phyloP scores from a whole-genome alignment of 345 rosid species.

The Boechera divaricarpa region DNA sequence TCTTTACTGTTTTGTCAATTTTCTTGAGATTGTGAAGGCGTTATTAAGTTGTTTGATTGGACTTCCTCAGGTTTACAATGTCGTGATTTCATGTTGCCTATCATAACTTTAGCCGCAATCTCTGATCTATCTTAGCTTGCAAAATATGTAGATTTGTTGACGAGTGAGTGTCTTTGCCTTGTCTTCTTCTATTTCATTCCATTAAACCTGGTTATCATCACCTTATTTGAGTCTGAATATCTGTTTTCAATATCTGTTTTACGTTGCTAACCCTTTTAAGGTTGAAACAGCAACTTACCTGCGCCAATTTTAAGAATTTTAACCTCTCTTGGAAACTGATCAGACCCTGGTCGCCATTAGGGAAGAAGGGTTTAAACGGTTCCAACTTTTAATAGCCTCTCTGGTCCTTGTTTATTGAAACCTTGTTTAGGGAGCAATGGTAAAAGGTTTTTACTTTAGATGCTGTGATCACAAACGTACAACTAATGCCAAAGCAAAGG shows the following conservation, averaged over 20 bases:
- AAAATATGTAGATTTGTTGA: constrained; percentile 37
- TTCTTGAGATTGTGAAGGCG: constrained; percentile 28
- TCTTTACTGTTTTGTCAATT: constrained; percentile 9
- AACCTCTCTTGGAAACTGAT: neutral
- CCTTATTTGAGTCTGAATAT: neutral
- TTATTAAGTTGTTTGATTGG: constrained; percentile 19
- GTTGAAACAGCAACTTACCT: neutral
- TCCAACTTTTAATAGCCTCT: neutral
- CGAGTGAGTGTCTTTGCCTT: constrained; percentile 26
- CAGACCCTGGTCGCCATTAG: neutral
- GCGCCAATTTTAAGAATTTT: neutral
- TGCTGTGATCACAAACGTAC: neutral
- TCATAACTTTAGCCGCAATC: constrained; percentile 22
- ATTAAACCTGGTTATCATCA: neutral
- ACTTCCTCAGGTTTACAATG: constrained; percentile 32
- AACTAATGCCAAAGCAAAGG: neutral
- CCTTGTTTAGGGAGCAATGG: constrained; percentile 25
- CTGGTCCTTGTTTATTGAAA: constrained; percentile 19
- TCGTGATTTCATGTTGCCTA: constrained; percentile 15
- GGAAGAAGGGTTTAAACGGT: neutral
- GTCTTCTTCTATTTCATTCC: constrained; percentile 6
- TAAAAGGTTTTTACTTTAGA: neutral
- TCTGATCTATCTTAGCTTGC: constrained; percentile 23
- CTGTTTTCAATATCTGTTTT: neutral
- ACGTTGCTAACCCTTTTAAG: neutral